Evolutionary conservation across 2,329 filamentous ascomycete genomes (phyloP), one percentile per base, ranked within the genome.

Genomic region (Pseudopyrenochaeta lycopersici): DNA sequence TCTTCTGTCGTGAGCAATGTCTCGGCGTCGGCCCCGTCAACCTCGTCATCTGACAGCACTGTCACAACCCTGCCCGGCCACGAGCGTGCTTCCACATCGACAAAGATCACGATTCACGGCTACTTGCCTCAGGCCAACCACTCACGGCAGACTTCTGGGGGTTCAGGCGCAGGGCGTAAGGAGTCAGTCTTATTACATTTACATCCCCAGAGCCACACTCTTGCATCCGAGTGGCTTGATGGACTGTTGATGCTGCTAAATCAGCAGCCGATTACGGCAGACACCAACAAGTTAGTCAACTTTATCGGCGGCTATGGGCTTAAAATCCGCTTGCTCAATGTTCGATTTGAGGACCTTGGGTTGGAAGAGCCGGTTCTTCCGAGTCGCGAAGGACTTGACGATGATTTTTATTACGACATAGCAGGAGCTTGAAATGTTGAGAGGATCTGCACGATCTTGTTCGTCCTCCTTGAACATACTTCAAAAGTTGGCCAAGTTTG

Each of bases 181-280:
- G 95, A 98, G 74, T 81, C 86, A 45, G 83, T 90, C 1, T 84
- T 98, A 18, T 81, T 99, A 48, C 91, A 89, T n/a, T 82, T 99
- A 46, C 88, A 92, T 74, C 93, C 94, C 5, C 81, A 87, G 54
- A 90, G 87, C 53, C 90, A 95, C 71, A 91, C 87, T 60, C 80
- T 95, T 42, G 95, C 95, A 9, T 96, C 92, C 0, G 95, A 99
- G 77, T 99, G 95, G 95, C 83, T 99, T 4, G 95, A 99, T 73
- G 95, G 95, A 1, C 79, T 99, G 60, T 83, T 98, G 51, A 96
- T 99, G 92, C 82, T 99, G 49, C 83, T 99, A 20, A 92, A 96
- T 71, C 95, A 99, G 76, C 87, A 93, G 54, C 95, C 95, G 17
- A 97, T 99, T 72, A 99, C 95, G n/a, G 87, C 92, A 2, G 94